Conservation (phyloP, 495 filamentous ascomycete genomes). For the Penicillium diatomitis region DNA sequence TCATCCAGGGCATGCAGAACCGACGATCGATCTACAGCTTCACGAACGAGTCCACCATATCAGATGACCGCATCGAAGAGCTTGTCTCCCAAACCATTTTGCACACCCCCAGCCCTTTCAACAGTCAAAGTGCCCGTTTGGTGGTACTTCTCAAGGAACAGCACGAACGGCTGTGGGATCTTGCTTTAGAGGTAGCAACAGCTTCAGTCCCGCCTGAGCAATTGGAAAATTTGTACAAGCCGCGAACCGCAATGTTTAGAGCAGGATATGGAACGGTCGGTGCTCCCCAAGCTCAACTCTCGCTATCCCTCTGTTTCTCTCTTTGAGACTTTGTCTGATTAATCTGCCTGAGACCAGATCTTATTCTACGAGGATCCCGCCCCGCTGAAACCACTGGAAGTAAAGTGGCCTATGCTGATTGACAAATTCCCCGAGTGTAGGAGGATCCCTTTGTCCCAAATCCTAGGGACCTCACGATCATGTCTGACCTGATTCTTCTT, state of each 20-base stretch:
- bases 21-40: conserved; percentile 24
- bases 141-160: conserved; percentile 24
- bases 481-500: not conserved
- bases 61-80: conserved; percentile 21
- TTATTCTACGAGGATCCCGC: conserved; percentile 57
- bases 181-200: conserved; percentile 25
- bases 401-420: conserved; percentile 28
- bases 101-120: conserved; percentile 25
- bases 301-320: too few relatives aligned
- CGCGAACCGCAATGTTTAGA: conserved; percentile 6
- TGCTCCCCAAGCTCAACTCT: not conserved
- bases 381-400: conserved; percentile 41
- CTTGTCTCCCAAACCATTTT: conserved; percentile 14
- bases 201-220: conserved; percentile 39
- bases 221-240: conserved; percentile 29
- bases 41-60: conserved; percentile 19
- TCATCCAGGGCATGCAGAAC: conserved; percentile 16
- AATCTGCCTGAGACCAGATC: conserved; percentile 17
- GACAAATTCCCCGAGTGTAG: conserved; percentile 9
- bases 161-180: conserved; percentile 23
- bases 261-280: conserved; percentile 12
- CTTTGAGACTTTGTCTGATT: too few relatives aligned
- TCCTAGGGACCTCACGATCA: too few relatives aligned
- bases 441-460: not conserved
- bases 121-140: conserved; percentile 19